Percentiles rank a stretch among this genome's conserved stretches.
Conservation (phyloP, 176 grass and related monocot species). For the Oryza australiensis region DNA sequence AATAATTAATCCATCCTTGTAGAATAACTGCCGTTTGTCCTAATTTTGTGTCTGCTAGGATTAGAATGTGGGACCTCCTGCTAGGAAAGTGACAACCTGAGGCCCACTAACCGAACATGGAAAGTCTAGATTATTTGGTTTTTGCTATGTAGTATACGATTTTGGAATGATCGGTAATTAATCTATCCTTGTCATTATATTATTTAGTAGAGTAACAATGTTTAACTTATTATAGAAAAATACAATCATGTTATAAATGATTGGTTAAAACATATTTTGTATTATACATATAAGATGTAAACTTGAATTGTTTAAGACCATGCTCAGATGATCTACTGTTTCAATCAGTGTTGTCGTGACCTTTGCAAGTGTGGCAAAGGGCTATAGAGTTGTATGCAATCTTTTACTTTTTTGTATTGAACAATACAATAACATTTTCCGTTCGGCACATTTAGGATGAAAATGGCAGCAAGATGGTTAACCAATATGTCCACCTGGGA, state of each 20-base stretch:
- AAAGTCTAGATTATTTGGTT: not conserved
- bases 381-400: not conserved
- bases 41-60: not conserved
- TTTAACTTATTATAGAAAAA: not conserved
- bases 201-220: not conserved
- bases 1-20: not conserved
- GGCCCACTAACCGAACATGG: not conserved
- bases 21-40: not conserved
- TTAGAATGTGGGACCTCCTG: not conserved
- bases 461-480: slow-evolving; percentile 79
- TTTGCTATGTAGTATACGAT: not conserved
- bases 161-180: not conserved
- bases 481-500: slow-evolving; percentile 74
- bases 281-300: not conserved
- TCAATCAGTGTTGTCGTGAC: not conserved
- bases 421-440: not conserved
- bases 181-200: not conserved
- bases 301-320: not conserved
- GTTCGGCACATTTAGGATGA: slow-evolving; percentile 61
- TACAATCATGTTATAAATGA: not conserved
- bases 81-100: not conserved
- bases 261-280: not conserved
- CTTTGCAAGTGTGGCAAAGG: not conserved
- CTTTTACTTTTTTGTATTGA: slow-evolving; percentile 11
- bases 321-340: not conserved